Base-by-base conservation (phyloP, 2,329 filamentous ascomycete genomes). In the Calonectria honghensis region DNA sequence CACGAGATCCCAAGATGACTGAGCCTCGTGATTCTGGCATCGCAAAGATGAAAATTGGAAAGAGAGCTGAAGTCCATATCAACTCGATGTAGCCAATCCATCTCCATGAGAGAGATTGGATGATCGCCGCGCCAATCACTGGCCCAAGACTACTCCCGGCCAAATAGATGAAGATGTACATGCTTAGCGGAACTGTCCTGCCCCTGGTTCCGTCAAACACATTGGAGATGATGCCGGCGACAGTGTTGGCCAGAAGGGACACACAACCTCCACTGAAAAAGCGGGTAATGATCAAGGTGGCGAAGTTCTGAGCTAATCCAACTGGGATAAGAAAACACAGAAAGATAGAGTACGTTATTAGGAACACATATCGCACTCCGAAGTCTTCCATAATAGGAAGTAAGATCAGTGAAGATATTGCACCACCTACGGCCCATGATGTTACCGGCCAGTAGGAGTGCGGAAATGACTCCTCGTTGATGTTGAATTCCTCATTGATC, bases 71-170 rank as follows among this genome's bases (percentile, higher is more conserved):
- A 0, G 76, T 77, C 76, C 75, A 77, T 3, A 77, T 77, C 7
- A 77, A 70, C 11, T 77, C 75, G 13, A 77, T 77, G 4, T 77
- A 74, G 0, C 75, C 76, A 0, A 77, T 77, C 76, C 76, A 77
- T 1, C 75, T 10, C 76, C 76, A 77, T 1, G 73, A 50, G 0
- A 77, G 0, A 1, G n/a, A 71, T 2, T 77, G 75, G 6, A 77
- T 70, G 2, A 77, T 77, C 0, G 75, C 67, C 0, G 76, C 75
- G 1, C 76, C 76, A 7, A 77, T 65, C 0, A 77, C 76, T 0
- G 76, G 75, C 0, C 76, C 76, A 0, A 77, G 57, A 2, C 76
- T 77, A 13, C 75, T 76, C 1, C 75, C 59, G 2, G 67, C 73
- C 2, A 77, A 16, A 37, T 77, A 77, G 0, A 77, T 41, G 48